These are phyloP conservation scores for Hsuehochloa calcarea DNA, from an alignment of 176 grass and related monocot species.

Conservation along the genomic window DNA sequence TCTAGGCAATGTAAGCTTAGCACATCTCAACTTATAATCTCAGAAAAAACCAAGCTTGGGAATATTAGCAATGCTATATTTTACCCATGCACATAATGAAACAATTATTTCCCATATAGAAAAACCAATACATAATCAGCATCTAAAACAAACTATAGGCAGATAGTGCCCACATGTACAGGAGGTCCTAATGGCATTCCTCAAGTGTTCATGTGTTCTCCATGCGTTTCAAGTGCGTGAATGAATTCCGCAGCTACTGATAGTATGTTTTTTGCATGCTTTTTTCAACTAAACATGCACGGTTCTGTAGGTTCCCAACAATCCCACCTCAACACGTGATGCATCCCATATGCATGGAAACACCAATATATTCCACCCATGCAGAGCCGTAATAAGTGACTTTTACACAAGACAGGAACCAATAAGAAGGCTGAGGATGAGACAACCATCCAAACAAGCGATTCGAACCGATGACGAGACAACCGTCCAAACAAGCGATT, in stretches of 20 bases:
- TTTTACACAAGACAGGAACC: not conserved
- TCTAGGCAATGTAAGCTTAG: not conserved
- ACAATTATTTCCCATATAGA: conserved; percentile 6
- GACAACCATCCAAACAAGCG: not conserved
- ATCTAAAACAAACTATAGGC: conserved; percentile 2
- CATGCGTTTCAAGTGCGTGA: not conserved
- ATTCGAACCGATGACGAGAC: not conserved
- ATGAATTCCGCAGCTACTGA: not conserved
- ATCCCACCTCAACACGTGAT: not conserved
- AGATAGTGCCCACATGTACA: not conserved
- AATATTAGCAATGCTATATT: not conserved
- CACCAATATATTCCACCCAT: not conserved
- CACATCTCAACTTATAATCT: not conserved
- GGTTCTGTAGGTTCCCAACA: not conserved
- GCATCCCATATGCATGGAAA: not conserved
- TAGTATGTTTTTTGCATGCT: not conserved
- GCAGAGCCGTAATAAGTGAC: not conserved
- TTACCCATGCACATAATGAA: not conserved
- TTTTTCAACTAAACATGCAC: not conserved
- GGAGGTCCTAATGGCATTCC: not conserved
- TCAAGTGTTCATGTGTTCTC: not conserved
- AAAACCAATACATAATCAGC: not conserved
- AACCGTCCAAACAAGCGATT: not conserved
- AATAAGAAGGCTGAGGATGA: not conserved
- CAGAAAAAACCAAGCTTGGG: not conserved